These are phyloP conservation scores for Groenewaldozyma tartarivorans DNA, from an alignment of 805 yeast species.

Conservation along the genomic window DNA sequence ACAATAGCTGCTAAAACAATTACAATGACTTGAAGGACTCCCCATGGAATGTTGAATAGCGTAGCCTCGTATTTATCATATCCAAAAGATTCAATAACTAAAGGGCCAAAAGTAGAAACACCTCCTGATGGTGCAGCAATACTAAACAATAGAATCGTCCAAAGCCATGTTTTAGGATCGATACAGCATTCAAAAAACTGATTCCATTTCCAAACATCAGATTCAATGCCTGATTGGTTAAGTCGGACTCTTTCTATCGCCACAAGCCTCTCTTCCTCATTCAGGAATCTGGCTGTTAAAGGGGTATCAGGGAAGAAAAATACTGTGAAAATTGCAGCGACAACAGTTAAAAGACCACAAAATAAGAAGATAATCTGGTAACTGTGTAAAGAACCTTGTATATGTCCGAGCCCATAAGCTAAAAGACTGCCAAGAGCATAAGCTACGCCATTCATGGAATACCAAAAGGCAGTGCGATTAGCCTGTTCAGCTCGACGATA, in stretches of 20 bases:
- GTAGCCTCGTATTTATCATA: slow-evolving; percentile 25
- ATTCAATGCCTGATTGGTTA: slow-evolving; percentile 38
- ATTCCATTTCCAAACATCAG: slow-evolving; percentile 30
- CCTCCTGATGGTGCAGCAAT: slow-evolving; percentile 25
- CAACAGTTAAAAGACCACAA: slow-evolving; percentile 45
- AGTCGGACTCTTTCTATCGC: slow-evolving; percentile 17
- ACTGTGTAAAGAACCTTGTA: slow-evolving; percentile 24
- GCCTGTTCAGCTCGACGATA: slow-evolving; percentile 43
- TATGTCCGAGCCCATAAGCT: slow-evolving; percentile 36
- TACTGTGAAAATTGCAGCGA: slow-evolving; percentile 21
- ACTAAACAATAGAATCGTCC: slow-evolving; percentile 20
- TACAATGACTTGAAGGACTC: slow-evolving; percentile 26
- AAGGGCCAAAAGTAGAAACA: slow-evolving; percentile 25
- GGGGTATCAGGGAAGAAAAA: slow-evolving; percentile 15
- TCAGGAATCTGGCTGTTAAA: slow-evolving; percentile 13
- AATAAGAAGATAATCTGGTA: slow-evolving; percentile 48
- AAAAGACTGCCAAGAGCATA: slow-evolving; percentile 38
- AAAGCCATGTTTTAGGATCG: slow-evolving; percentile 32
- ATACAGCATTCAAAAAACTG: slow-evolving; percentile 36
- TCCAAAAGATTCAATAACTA: slow-evolving; percentile 26
- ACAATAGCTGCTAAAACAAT: slow-evolving; percentile 30
- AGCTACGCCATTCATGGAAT: slow-evolving; percentile 35
- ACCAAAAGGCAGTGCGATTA: slow-evolving; percentile 33
- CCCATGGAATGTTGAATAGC: slow-evolving; percentile 27
- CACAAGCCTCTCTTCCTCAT: slow-evolving; percentile 14